phyloP scores from a whole-genome alignment of 2,329 filamentous ascomycete species.

The Beauveria rudraprayagi region DNA sequence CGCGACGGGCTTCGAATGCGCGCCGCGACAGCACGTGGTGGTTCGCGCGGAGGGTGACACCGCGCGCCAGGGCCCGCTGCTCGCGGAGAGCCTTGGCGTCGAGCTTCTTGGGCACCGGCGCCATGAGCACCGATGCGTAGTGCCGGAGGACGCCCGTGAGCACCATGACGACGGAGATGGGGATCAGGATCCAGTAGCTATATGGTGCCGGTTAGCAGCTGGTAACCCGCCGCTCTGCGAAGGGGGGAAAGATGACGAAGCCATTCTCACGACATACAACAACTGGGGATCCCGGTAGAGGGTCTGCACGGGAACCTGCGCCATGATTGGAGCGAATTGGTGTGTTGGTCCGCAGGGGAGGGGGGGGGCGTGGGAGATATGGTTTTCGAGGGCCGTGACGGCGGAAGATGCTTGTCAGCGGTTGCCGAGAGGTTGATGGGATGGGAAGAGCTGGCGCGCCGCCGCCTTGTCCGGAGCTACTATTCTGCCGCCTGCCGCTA shows the following conservation, averaged over 20 bases:
- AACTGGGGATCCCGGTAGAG: constrained; percentile 97
- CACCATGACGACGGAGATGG: constrained; percentile 97
- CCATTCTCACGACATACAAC: constrained; percentile 56
- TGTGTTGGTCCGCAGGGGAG: background rate
- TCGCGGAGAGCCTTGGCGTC: constrained; percentile 71
- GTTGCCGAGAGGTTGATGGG: background rate
- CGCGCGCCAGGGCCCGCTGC: constrained; percentile 75
- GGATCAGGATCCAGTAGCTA: constrained; percentile 98
- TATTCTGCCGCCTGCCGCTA: constrained; percentile 14
- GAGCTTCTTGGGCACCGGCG: constrained; percentile 74
- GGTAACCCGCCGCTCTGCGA: background rate
- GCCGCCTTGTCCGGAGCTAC: constrained; percentile 6
- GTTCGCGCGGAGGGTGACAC: constrained; percentile 77
- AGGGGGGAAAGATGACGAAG: background rate
- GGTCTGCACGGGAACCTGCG: constrained; percentile 79
- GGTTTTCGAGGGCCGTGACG: background rate
- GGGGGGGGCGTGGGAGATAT: background rate
- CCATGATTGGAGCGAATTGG: constrained; percentile 50
- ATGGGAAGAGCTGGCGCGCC: background rate
- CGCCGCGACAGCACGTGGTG: constrained; percentile 68
- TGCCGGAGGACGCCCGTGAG: constrained; percentile 92
- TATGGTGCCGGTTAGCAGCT: background rate
- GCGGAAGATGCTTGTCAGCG: background rate
- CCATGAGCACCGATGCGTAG: constrained; percentile 89
- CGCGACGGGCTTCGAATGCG: constrained; percentile 73